A percentile compares a stretch with the other conserved stretches of the same genome.
Evolutionary conservation across 2,329 filamentous ascomycete species (phyloP).

Genomic region (Fusarium burgessii): DNA sequence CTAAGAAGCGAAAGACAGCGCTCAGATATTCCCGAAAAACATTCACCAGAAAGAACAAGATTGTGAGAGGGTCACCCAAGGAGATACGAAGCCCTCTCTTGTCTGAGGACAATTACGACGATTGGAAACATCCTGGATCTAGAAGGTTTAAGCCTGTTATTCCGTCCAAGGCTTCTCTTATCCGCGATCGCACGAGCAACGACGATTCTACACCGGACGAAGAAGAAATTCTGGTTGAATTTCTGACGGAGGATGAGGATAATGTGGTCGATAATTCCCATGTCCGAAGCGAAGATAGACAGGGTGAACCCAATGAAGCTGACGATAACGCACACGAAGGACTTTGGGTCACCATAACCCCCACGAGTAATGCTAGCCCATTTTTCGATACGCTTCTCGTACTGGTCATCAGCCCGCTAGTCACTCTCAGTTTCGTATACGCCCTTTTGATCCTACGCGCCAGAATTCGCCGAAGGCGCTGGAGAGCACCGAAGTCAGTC

Average conservation of each 20-base stretch:
- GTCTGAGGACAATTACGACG: slow-evolving; percentile 22
- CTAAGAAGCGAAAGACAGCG: slow-evolving; percentile 22
- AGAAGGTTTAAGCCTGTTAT: slow-evolving; percentile 22
- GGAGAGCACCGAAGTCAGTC: slow-evolving; percentile 97
- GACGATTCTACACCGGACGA: slow-evolving; percentile 15
- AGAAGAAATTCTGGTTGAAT: slow-evolving; percentile 37
- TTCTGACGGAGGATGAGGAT: slow-evolving; percentile 46
- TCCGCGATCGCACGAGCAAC: neutral
- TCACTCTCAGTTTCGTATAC: slow-evolving; percentile 94
- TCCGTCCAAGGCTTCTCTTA: slow-evolving; percentile 13
- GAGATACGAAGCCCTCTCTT: slow-evolving; percentile 31
- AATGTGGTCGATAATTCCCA: slow-evolving; percentile 42
- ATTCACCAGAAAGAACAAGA: slow-evolving; percentile 17
- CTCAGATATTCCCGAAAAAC: slow-evolving; percentile 13
- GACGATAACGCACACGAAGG: slow-evolving; percentile 68
- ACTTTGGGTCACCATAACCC: slow-evolving; percentile 96
- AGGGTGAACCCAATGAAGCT: slow-evolving; percentile 30
- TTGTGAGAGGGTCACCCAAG: slow-evolving; percentile 18
- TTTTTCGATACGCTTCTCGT: slow-evolving; percentile 98
- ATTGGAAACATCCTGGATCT: slow-evolving; percentile 14
- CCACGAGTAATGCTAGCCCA: slow-evolving; percentile 87
- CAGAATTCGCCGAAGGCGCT: slow-evolving; percentile 87
- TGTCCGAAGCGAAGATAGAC: slow-evolving; percentile 38
- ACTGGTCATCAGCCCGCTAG: slow-evolving; percentile 91
- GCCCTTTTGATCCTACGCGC: slow-evolving; percentile 87